Evolutionary conservation across 164 flowering plant genomes (phyloP), one percentile per base, ranked within the genome.

Genomic region (Aristolochia californica): DNA sequence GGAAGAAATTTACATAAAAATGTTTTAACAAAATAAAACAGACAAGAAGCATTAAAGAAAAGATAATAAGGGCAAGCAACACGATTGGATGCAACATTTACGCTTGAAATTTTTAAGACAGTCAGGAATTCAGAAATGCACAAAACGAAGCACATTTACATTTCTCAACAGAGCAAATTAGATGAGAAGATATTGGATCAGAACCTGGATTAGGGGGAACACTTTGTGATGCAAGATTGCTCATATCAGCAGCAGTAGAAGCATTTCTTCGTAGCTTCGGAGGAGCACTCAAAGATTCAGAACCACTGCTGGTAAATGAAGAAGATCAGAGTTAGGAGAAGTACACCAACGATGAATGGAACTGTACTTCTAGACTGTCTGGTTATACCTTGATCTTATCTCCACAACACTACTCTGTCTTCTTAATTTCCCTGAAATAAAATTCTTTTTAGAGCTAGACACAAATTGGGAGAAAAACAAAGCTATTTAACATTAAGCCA

Each of bases 351-450:
- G 1, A 7, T 34, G 40, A 8, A 34, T 12, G 10, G 0, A 34
- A 34, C 10, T 2, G 40, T 34, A 34, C 40, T 2, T 34, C 9
- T 34, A 5, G 40, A 34, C 11, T 34, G 10, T 34, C 40, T 34
- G 40, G 10, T 23, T 26, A 59, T 74, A 93, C 97, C 85, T 75
- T 50, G 83, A 84, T 58, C 66, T 58, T 21, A 84, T 55, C 57
- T 90, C 95, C 20, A 75, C 68, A 20, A 84, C 87, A 67, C 97
- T 94, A 68, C 79, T 70, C 68, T 85, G 96, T 72, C 95, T 83
- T 59, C 84, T 71, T 54, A 90, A 70, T 30, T 73, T 64, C 16
- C 95, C 99, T 87, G 77, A 59, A 7, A 56, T 27, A 15, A 18
- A 2, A 60, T 3, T 25, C 17, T 25, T 15, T 7, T 26, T 25